These are phyloP conservation scores for Botryotinia narcissicola DNA, from an alignment of 2,329 filamentous ascomycete species.

Conservation along the genomic window DNA sequence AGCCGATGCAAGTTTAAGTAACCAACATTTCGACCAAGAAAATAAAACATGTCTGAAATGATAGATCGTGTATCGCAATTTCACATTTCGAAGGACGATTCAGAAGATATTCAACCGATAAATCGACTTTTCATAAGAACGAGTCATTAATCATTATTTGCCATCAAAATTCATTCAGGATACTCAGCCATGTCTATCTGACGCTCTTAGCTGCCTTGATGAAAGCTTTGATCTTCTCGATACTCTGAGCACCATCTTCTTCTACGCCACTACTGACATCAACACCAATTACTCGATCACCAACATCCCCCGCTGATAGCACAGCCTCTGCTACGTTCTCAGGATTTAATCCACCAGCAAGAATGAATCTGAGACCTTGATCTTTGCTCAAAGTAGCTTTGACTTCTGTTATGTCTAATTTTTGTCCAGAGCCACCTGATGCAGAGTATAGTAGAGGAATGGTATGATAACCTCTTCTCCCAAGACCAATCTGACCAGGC, in stretches of 20 bases:
- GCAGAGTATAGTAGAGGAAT: slow-evolving; percentile 86
- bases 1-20: neutral
- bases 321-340: slow-evolving; percentile 73
- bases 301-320: slow-evolving; percentile 57
- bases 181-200: slow-evolving; percentile 24
- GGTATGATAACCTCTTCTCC: slow-evolving; percentile 74
- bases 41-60: neutral
- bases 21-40: neutral
- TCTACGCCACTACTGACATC: slow-evolving; percentile 97
- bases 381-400: slow-evolving; percentile 65
- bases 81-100: neutral
- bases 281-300: slow-evolving; percentile 70
- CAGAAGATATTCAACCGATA: neutral
- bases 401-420: slow-evolving; percentile 70
- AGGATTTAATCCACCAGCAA: slow-evolving; percentile 82
- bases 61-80: neutral
- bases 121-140: neutral
- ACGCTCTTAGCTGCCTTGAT: slow-evolving; percentile 66
- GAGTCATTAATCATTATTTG: neutral
- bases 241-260: slow-evolving; percentile 73
- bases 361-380: slow-evolving; percentile 66
- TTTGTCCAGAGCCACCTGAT: slow-evolving; percentile 74
- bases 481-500: slow-evolving; percentile 61
- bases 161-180: neutral
- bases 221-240: slow-evolving; percentile 79